These are phyloP conservation scores for Martiniozyma asiatica DNA, from an alignment of 1,139 yeast genomes.

Conservation along the genomic window DNA sequence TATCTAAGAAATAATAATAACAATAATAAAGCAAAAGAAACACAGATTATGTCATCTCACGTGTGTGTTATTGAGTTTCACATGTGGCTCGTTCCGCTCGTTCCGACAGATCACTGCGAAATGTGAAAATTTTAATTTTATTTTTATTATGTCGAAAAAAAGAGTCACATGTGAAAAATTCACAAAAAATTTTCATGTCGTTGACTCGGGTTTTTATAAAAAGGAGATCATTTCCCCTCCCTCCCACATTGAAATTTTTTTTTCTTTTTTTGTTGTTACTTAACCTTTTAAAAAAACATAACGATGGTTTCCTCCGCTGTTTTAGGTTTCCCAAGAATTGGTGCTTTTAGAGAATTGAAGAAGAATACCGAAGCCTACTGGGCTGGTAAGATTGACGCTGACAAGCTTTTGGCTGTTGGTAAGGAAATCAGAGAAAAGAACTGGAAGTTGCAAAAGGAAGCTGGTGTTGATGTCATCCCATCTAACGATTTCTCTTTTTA, in stretches of 20 bases:
- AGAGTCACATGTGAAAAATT: conserved; percentile 4
- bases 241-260: no score
- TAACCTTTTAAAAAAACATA: conserved; percentile 2
- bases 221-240: neutral
- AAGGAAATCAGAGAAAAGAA: conserved; percentile 89
- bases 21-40: no score
- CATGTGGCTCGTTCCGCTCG: no score
- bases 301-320: conserved; percentile 91
- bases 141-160: no score
- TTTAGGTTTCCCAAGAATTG: conserved; percentile 98
- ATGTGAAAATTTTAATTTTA: no score
- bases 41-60: no score
- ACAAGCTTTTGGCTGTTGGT: conserved; percentile 83
- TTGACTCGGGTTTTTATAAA: conserved; percentile 1
- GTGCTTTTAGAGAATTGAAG: conserved; percentile 98
- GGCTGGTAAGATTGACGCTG: conserved; percentile 84
- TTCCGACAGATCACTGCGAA: no score
- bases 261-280: conserved; percentile 2
- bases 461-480: conserved; percentile 95
- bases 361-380: conserved; percentile 98
- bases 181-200: conserved; percentile 3
- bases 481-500: conserved; percentile 97
- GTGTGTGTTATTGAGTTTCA: no score
- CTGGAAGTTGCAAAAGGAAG: conserved; percentile 96
- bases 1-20: no score